A percentile compares a stretch with the other conserved stretches of the same genome.
Conservation (phyloP, 441 rosid species). For the Syzygium malaccense region DNA sequence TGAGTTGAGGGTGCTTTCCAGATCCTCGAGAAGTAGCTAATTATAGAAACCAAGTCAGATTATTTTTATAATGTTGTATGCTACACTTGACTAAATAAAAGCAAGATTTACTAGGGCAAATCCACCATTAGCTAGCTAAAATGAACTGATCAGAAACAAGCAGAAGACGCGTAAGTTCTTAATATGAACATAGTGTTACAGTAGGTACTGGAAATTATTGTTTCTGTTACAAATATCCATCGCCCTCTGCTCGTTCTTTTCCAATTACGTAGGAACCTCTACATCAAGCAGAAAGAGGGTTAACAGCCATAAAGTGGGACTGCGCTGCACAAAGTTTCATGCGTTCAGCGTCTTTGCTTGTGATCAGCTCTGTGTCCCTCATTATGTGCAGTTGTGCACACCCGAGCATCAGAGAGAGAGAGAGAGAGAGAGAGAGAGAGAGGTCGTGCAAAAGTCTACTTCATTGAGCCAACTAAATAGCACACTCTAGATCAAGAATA, state of each 20-base stretch:
- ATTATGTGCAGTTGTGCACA: not conserved
- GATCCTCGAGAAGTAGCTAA: slow-evolving; percentile 88
- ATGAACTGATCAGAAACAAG: not conserved
- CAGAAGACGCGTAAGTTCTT: not conserved
- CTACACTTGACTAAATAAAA: not conserved
- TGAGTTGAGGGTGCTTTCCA: slow-evolving; percentile 98
- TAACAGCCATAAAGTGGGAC: not conserved
- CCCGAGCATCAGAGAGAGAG: not conserved
- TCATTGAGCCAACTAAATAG: not conserved
- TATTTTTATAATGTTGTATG: not conserved
- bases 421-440: not conserved
- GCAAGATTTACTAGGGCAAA: not conserved
- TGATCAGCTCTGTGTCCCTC: not conserved
- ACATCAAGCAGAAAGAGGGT: not conserved
- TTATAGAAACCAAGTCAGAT: slow-evolving; percentile 1
- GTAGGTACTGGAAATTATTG: not conserved
- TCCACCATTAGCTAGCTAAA: not conserved
- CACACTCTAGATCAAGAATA: not conserved
- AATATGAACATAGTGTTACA: not conserved
- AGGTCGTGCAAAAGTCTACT: not conserved
- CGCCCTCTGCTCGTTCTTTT: not conserved
- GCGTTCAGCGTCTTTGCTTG: not conserved
- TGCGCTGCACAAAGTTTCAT: not conserved
- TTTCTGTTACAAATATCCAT: not conserved
- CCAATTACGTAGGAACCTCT: not conserved